Percentiles rank a stretch among this genome's conserved stretches.
These are phyloP conservation scores for Cyclotella kingstonii DNA, from an alignment of 108 stramenopile species.

Conservation along the genomic window DNA sequence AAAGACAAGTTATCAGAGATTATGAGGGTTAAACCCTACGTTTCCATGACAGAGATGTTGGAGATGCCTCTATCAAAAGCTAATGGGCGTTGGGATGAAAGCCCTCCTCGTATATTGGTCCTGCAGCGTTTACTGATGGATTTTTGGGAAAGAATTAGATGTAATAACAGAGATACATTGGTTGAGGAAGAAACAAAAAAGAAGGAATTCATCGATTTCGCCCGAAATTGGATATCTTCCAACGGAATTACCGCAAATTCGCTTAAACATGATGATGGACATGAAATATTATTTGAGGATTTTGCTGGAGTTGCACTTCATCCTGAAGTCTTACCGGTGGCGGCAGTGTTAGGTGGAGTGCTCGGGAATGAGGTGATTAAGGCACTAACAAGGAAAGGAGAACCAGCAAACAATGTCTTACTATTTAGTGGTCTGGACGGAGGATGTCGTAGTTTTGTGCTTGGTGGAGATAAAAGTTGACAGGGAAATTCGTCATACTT, in stretches of 20 bases:
- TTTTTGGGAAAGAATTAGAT: constrained; percentile 47
- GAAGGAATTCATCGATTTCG: constrained; percentile 35
- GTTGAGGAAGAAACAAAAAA: constrained; percentile 4
- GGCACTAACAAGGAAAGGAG: constrained; percentile 85
- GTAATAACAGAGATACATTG: background rate
- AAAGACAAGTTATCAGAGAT: constrained; percentile 76
- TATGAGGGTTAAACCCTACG: constrained; percentile 41
- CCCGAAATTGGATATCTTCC: constrained; percentile 26
- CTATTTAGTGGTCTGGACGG: constrained; percentile 74
- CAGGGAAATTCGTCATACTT: background rate
- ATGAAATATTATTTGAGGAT: constrained; percentile 16
- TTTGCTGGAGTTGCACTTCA: constrained; percentile 57
- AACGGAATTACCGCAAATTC: constrained; percentile 21
- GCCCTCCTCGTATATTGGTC: constrained; percentile 59
- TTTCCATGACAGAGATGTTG: constrained; percentile 61
- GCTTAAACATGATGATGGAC: background rate
- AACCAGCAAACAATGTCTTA: constrained; percentile 88
- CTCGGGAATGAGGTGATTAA: constrained; percentile 95
- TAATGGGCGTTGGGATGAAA: constrained; percentile 76
- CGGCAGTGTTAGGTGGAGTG: constrained; percentile 91
- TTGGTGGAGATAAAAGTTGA: constrained; percentile 25
- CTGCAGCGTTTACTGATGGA: constrained; percentile 71
- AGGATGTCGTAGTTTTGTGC: constrained; percentile 71
- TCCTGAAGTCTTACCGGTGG: constrained; percentile 84
- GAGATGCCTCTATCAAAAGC: constrained; percentile 43